phyloP scores from a whole-genome alignment of 164 flowering plant genomes.

The Platanus orientalis region DNA sequence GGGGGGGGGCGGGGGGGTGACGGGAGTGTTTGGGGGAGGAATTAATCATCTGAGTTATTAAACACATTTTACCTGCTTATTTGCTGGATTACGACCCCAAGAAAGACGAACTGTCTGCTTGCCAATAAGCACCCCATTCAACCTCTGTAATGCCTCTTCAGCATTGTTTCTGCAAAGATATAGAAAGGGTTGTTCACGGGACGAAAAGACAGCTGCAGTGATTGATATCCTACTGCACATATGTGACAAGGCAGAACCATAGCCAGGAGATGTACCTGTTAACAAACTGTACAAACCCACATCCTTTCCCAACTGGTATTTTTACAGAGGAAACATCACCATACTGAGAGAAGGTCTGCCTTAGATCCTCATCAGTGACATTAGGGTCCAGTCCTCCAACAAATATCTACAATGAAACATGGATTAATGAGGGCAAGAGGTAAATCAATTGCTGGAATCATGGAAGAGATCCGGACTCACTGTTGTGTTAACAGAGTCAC shows the following conservation, averaged over 20 bases:
- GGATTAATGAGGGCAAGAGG: conserved; percentile 17
- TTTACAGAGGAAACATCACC: conserved; percentile 89
- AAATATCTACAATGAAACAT: conserved; percentile 58
- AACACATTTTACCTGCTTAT: conserved; percentile 83
- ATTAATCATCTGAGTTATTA: too few species aligned
- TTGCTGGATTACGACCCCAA: conserved; percentile 97
- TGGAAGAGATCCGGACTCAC: conserved; percentile 37
- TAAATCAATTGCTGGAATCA: neutral
- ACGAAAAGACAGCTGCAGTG: neutral
- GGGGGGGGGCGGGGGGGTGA: too few species aligned
- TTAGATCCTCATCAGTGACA: conserved; percentile 83
- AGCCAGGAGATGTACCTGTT: conserved; percentile 49
- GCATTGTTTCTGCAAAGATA: conserved; percentile 52
- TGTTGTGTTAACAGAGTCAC: conserved; percentile 76
- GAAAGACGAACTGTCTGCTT: conserved; percentile 90
- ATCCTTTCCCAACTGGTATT: conserved; percentile 87
- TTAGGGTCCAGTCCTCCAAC: conserved; percentile 94
- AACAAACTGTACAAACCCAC: conserved; percentile 95
- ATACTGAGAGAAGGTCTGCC: conserved; percentile 68
- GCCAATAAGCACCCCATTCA: conserved; percentile 78
- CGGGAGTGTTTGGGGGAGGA: too few species aligned
- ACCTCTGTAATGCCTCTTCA: conserved; percentile 77
- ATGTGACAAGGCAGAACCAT: neutral
- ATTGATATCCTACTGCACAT: neutral
- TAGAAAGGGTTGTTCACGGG: neutral